These are phyloP conservation scores for Cairneyella variabilis DNA, from an alignment of 495 filamentous ascomycete genomes.

Conservation along the genomic window DNA sequence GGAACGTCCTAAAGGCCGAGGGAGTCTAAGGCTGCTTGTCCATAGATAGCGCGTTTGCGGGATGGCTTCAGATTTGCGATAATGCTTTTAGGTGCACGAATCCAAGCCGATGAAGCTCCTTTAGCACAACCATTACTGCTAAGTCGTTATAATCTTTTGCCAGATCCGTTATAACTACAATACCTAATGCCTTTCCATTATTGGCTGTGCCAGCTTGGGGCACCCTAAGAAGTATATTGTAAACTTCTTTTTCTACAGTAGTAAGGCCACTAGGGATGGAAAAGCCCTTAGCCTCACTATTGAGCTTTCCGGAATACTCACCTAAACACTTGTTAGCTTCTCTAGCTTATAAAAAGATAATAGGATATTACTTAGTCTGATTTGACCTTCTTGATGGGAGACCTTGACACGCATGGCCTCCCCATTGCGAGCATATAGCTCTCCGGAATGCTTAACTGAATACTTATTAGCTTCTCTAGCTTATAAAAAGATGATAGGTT, in stretches of 20 bases:
- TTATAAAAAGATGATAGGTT: not conserved
- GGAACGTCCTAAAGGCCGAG: constrained; percentile 6
- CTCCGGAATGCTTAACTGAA: not conserved
- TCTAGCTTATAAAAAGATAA: not conserved
- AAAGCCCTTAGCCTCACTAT: constrained; percentile 1
- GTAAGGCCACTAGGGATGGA: constrained; percentile 2
- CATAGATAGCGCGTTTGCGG: constrained; percentile 1
- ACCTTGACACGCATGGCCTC: not conserved
- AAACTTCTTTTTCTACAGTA: no score
- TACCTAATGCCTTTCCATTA: not conserved
- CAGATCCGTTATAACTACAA: constrained; percentile 4
- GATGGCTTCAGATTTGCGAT: constrained; percentile 6
- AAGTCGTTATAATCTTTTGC: constrained; percentile 8
- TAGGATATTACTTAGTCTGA: constrained; percentile 3
- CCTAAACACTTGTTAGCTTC: not conserved
- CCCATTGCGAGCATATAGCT: not conserved
- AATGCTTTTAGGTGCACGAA: no score
- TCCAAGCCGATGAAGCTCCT: no score
- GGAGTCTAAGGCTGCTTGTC: constrained; percentile 5
- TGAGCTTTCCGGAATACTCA: constrained; percentile 7
- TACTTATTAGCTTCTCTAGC: not conserved
- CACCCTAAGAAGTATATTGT: no score
- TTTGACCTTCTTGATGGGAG: not conserved
- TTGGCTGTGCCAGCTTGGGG: constrained; percentile 1
- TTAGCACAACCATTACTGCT: no score